Evolutionary conservation across 495 filamentous ascomycete genomes (phyloP).

Genomic region (Penicillium malachiteum): DNA sequence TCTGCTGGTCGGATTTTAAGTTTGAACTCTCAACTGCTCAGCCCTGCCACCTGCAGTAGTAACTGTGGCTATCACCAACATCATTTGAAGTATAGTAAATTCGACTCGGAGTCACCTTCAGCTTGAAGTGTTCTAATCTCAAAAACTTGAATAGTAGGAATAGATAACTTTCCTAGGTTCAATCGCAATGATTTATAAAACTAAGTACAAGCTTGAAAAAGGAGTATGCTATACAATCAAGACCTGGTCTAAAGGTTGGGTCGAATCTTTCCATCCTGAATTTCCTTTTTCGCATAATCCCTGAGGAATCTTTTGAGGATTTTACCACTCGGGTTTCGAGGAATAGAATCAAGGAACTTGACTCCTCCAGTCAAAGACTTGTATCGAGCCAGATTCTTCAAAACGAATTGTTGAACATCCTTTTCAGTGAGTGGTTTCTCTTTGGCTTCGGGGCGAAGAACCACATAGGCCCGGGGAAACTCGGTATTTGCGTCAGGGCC

Average conservation of each 20-base stretch:
- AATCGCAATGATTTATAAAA: neutral
- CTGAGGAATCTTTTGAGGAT: constrained; percentile 68
- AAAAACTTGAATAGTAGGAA: too few relatives aligned
- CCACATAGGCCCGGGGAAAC: constrained; percentile 77
- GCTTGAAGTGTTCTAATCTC: too few relatives aligned
- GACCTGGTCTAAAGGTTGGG: neutral
- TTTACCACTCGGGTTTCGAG: constrained; percentile 81
- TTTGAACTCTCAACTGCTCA: too few relatives aligned
- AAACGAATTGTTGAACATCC: constrained; percentile 59
- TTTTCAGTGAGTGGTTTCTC: constrained; percentile 48
- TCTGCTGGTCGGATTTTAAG: too few relatives aligned
- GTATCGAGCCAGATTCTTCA: constrained; percentile 54
- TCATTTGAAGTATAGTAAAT: too few relatives aligned
- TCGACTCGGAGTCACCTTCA: too few relatives aligned
- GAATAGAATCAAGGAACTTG: constrained; percentile 70
- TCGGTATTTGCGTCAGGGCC: constrained; percentile 62
- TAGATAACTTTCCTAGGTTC: too few relatives aligned
- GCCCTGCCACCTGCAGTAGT: too few relatives aligned
- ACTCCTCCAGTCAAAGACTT: constrained; percentile 80
- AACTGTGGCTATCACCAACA: too few relatives aligned
- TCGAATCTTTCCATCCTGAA: constrained; percentile 20
- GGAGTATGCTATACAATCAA: too few relatives aligned
- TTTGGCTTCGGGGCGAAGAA: constrained; percentile 41
- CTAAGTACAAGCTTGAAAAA: neutral
- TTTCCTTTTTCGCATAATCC: constrained; percentile 44